A percentile compares a stretch with the other conserved stretches of the same genome.
Conservation (phyloP, 306 rosid genomes). For the Malus sylvestris region DNA sequence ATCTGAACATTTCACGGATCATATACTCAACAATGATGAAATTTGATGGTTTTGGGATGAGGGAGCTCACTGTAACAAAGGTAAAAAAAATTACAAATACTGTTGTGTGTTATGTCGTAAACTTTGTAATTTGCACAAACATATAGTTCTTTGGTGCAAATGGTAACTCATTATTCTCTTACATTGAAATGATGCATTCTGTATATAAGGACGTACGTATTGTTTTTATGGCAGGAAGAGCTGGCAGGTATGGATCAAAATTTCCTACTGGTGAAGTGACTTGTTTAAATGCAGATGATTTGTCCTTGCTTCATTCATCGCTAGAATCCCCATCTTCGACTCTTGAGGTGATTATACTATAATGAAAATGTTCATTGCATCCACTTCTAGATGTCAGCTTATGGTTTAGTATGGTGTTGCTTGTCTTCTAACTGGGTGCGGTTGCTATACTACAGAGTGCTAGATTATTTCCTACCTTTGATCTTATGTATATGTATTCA, state of each 20-base stretch:
- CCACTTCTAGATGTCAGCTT: background rate
- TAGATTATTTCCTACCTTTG: slow-evolving; percentile 80
- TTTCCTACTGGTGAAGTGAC: slow-evolving; percentile 88
- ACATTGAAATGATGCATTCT: background rate
- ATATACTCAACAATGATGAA: slow-evolving; percentile 79
- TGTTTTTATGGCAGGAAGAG: slow-evolving; percentile 70
- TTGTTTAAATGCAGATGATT: slow-evolving; percentile 54
- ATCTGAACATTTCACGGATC: slow-evolving; percentile 91
- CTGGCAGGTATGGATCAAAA: slow-evolving; percentile 87
- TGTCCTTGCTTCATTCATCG: slow-evolving; percentile 76
- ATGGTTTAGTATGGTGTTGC: slow-evolving; percentile 5
- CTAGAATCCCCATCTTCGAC: slow-evolving; percentile 63
- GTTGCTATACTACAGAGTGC: slow-evolving; percentile 54
- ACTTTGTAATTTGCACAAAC: background rate
- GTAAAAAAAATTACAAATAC: slow-evolving; percentile 91
- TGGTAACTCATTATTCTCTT: background rate
- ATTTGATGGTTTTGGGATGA: slow-evolving; percentile 72
- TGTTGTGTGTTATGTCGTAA: background rate
- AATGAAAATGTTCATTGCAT: slow-evolving; percentile 4
- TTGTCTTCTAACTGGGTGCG: slow-evolving; percentile 22
- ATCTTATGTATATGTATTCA: slow-evolving; percentile 72
- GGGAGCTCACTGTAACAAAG: slow-evolving; percentile 73
- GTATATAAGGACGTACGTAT: slow-evolving; percentile 8
- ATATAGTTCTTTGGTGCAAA: background rate
- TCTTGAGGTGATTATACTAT: slow-evolving; percentile 51